Conservation (phyloP, 73 alveolate genomes). For the Effrenium voratum region DNA sequence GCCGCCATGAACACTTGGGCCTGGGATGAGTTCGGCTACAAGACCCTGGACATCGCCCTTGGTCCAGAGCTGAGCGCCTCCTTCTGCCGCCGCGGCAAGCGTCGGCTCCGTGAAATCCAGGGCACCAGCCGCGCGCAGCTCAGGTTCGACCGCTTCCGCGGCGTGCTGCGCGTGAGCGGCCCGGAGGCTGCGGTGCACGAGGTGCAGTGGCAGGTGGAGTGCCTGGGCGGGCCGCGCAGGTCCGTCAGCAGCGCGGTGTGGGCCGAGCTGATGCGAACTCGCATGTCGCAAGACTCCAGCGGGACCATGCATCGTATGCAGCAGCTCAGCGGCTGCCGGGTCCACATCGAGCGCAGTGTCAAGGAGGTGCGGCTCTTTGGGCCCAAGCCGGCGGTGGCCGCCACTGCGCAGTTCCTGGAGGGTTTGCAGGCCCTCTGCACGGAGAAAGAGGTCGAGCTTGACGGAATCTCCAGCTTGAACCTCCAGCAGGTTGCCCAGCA, state of each 20-base stretch:
- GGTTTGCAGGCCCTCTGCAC: neutral
- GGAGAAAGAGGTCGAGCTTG: too few relatives aligned
- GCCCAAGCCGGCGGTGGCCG: constrained; percentile 22
- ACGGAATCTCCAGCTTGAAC: too few relatives aligned
- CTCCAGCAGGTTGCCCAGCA: too few relatives aligned
- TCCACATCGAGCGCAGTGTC: constrained; percentile 21
- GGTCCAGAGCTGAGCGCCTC: neutral
- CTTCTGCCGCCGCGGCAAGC: constrained; percentile 14
- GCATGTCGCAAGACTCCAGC: neutral
- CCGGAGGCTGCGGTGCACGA: too few relatives aligned
- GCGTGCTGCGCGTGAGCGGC: too few relatives aligned
- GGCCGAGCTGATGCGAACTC: constrained; percentile 26
- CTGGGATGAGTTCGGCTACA: too few relatives aligned
- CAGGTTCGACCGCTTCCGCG: too few relatives aligned
- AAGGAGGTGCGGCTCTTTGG: constrained; percentile 33
- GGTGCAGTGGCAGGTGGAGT: constrained; percentile 35
- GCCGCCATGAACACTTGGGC: too few relatives aligned
- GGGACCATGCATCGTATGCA: constrained; percentile 4
- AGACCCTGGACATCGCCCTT: too few relatives aligned
- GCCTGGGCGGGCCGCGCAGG: constrained; percentile 27
- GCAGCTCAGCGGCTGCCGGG: constrained; percentile 31
- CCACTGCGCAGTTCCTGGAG: neutral
- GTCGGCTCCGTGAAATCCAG: neutral
- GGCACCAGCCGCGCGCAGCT: neutral
- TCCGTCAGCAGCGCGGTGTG: neutral